Evolutionary conservation across 345 rosid species (phyloP).

Genomic region (Acer yangbiense): DNA sequence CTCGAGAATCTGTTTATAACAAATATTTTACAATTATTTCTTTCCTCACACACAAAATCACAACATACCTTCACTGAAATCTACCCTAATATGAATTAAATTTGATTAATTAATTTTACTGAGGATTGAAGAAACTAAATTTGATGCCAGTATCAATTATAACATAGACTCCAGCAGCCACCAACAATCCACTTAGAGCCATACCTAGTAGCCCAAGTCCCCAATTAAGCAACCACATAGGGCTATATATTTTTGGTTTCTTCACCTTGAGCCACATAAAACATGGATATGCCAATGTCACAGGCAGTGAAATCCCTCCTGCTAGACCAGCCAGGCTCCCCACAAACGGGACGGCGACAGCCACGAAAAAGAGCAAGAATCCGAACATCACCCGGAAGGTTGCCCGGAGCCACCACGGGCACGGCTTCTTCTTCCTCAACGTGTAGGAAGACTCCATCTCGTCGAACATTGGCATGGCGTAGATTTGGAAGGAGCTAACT

Average conservation of each 20-base stretch:
- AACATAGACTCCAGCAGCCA: conserved; percentile 49
- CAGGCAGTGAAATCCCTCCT: conserved; percentile 62
- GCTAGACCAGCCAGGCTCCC: conserved; percentile 56
- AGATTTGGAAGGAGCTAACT: conserved; percentile 64
- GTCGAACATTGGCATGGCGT: conserved; percentile 67
- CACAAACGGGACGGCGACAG: conserved; percentile 60
- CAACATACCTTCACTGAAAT: too few relatives aligned
- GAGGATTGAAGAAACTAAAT: conserved; percentile 62
- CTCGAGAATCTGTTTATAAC: too few relatives aligned
- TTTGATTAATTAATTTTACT: neutral
- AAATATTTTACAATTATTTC: conserved; percentile 16
- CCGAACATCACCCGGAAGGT: conserved; percentile 43
- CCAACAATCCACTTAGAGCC: conserved; percentile 43
- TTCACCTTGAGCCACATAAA: conserved; percentile 72
- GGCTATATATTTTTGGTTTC: conserved; percentile 41
- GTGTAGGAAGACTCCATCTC: conserved; percentile 48
- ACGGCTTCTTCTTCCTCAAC: conserved; percentile 39
- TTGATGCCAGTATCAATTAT: conserved; percentile 49
- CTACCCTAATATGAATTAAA: neutral
- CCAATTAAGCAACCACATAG: conserved; percentile 60
- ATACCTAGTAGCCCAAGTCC: conserved; percentile 54
- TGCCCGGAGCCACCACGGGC: conserved; percentile 54
- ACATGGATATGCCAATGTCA: conserved; percentile 65
- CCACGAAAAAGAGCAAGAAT: conserved; percentile 42
- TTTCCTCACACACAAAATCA: too few relatives aligned